phyloP scores from a whole-genome alignment of 1,284 basidiomycete species.

The Rhodotorula sp. region DNA sequence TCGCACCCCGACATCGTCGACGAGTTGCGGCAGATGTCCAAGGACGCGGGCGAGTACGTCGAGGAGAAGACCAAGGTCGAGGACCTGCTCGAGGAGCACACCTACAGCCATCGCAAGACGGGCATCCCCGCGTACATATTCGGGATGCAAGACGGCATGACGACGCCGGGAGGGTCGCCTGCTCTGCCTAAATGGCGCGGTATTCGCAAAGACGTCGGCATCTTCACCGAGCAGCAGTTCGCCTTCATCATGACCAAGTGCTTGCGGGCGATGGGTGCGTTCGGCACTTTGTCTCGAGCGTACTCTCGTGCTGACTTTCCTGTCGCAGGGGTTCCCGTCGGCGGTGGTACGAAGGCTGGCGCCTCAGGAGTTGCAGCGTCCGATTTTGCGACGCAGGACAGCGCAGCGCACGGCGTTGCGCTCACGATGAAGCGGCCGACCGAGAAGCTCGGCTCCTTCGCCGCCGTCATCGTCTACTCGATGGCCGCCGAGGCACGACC shows the following conservation, averaged over 20 bases:
- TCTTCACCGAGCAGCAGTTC: conserved; percentile 86
- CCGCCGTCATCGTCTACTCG: conserved; percentile 85
- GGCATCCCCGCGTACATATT: conserved; percentile 14
- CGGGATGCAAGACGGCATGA: conserved; percentile 20
- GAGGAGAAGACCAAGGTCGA: conserved; percentile 25
- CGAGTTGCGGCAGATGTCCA: conserved; percentile 28
- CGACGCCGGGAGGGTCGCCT: conserved; percentile 20
- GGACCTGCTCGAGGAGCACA: conserved; percentile 19
- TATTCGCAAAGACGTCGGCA: conserved; percentile 71
- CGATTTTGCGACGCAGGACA: conserved; percentile 37
- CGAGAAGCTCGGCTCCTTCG: conserved; percentile 71
- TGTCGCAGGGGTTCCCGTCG: conserved; percentile 32
- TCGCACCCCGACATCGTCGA: conserved; percentile 54
- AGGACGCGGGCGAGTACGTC: conserved; percentile 31
- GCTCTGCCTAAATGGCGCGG: conserved; percentile 42
- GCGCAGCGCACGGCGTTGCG: conserved; percentile 50
- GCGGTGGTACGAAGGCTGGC: conserved; percentile 40
- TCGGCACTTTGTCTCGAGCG: conserved; percentile 13
- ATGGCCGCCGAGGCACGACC: conserved; percentile 77
- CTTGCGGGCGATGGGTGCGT: conserved; percentile 79
- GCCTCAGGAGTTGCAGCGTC: conserved; percentile 38
- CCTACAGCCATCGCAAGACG: conserved; percentile 10
- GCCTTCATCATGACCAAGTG: conserved; percentile 81
- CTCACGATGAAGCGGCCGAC: conserved; percentile 72
- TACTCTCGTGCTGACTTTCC: too few species aligned